Conservation (phyloP, 2,329 filamentous ascomycete species). For the Botrytis galanthina region DNA sequence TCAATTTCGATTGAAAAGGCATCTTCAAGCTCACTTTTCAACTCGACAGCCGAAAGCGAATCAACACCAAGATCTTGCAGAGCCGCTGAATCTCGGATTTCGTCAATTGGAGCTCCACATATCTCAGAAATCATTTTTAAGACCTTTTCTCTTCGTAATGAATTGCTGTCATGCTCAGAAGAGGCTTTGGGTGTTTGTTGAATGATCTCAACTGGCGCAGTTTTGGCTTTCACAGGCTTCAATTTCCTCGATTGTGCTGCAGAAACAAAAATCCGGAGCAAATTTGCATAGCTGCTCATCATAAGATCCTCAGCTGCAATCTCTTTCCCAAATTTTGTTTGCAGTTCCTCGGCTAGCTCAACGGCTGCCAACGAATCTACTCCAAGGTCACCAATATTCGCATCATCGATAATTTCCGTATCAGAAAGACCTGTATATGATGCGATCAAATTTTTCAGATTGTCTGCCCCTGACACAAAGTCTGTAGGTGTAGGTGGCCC, state of each 20-base stretch:
- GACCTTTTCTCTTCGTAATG: neutral
- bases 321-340: constrained; percentile 31
- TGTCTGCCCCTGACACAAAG: neutral
- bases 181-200: neutral
- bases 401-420: constrained; percentile 26
- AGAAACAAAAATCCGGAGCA: neutral
- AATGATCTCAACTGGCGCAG: neutral
- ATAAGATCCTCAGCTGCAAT: neutral
- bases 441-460: neutral
- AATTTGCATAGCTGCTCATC: neutral
- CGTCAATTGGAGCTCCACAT: neutral
- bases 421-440: constrained; percentile 13
- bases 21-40: constrained; percentile 3
- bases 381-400: constrained; percentile 39
- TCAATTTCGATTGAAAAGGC: neutral
- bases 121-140: neutral
- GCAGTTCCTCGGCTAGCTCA: constrained; percentile 39
- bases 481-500: neutral
- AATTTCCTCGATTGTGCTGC: neutral
- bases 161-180: neutral
- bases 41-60: constrained; percentile 1
- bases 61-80: constrained; percentile 11
- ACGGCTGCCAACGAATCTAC: constrained; percentile 42
- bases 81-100: neutral
- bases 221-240: neutral